Base-by-base conservation (phyloP, 2,329 filamentous ascomycete species). In the Fusarium bulbicola region DNA sequence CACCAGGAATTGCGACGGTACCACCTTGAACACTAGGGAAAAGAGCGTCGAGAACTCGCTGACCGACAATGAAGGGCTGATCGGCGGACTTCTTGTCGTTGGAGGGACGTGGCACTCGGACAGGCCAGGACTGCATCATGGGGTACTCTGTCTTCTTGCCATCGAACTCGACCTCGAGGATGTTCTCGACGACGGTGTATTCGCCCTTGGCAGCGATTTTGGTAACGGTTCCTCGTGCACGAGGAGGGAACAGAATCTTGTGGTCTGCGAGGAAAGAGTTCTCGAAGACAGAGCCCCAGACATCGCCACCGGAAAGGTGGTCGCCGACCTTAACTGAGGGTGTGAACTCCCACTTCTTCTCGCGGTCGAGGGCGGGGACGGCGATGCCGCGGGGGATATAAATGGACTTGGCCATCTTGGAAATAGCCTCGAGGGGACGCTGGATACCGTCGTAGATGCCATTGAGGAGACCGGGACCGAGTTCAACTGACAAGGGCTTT, bases 381-480 rank as follows among this genome's bases (percentile, higher is more conserved):
- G 93, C 85, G 81, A 99, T 95, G 83, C 96, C 96, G 78, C 96
- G 94, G 79, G 96, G 96, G 74, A 99, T 99, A 84, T 99, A 99
- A 84, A 99, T 99, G 84, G 93, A 95, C 80, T 94, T 87, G 59
- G 95, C 91, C 54, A 89, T 84, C 45, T 92, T 86, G 77, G 94
- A 87, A 79, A 99, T 99, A 76, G 90, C 91, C 85, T 92, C 92
- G 78, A 99, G 91, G 57, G 96, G 96, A 81, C 96, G 92, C 84
- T 99, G 96, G 80, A 99, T 99, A 86, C 96, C 96, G 83, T 99
- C 96, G 88, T 98, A 99, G 84, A 99, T 99, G 76, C 96, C 98
- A 86, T 98, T 95, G 90, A 99, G 94, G 83, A 99, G 87, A 82
- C 96, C 96, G 73, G 96, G 96, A 57, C 96, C 96, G 53, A 99